These are phyloP conservation scores for Hygrocybe punicea DNA, from an alignment of 768 basidiomycete species.

Conservation along the genomic window DNA sequence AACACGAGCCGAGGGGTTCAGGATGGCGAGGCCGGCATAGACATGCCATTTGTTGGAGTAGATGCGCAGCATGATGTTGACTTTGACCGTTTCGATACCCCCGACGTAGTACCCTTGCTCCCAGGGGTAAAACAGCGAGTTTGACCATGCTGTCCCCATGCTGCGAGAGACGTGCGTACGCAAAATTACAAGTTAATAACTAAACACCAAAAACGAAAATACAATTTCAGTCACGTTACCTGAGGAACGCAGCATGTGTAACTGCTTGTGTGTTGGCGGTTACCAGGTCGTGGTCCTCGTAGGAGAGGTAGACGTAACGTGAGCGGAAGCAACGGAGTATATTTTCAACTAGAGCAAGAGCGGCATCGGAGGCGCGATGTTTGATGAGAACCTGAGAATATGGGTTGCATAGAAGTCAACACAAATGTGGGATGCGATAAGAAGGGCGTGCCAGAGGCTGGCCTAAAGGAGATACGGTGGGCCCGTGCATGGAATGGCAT, in stretches of 20 bases:
- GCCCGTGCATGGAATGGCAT: constrained; percentile 92
- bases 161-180: constrained; percentile 39
- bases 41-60: constrained; percentile 99
- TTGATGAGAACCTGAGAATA: constrained; percentile 74
- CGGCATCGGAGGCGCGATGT: constrained; percentile 74
- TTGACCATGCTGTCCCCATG: constrained; percentile 97
- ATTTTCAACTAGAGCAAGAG: constrained; percentile 73
- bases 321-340: constrained; percentile 78
- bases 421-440: neutral
- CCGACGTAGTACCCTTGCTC: constrained; percentile 93
- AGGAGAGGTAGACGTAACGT: constrained; percentile 88
- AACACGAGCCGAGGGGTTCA: constrained; percentile 83
- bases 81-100: constrained; percentile 97
- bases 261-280: constrained; percentile 99
- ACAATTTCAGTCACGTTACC: constrained; percentile 43
- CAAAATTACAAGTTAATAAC: constrained; percentile 1
- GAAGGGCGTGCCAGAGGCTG: constrained; percentile 71
- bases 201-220: neutral
- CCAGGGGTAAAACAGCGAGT: constrained; percentile 82
- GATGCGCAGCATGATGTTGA: constrained; percentile 93
- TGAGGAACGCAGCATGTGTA: constrained; percentile 95
- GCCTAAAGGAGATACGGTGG: constrained; percentile 78
- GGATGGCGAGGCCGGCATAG: constrained; percentile 96
- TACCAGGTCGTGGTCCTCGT: constrained; percentile 92
- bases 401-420: no score